phyloP scores from a whole-genome alignment of 2,329 filamentous ascomycete species.

The Clonostachys rosea region DNA sequence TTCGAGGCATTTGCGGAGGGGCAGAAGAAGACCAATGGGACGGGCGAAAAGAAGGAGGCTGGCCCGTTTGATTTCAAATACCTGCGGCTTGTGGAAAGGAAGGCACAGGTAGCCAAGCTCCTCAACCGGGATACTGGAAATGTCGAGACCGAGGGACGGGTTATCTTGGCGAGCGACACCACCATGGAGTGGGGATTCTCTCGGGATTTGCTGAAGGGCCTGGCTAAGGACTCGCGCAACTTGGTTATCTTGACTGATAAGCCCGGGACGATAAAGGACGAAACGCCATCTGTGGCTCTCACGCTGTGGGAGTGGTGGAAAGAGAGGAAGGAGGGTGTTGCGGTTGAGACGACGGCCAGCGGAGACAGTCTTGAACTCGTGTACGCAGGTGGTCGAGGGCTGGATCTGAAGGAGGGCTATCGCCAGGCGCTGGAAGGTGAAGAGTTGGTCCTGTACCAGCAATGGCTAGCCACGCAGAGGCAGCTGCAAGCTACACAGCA shows the following conservation, averaged over 20 bases:
- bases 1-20: constrained; percentile 69
- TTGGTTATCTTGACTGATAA: constrained; percentile 84
- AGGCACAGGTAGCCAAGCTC: constrained; percentile 72
- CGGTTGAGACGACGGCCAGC: constrained; percentile 47
- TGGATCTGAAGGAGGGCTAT: constrained; percentile 57
- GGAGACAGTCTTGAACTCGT: constrained; percentile 62
- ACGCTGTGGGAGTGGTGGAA: constrained; percentile 80
- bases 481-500: constrained; percentile 82
- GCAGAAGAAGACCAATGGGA: constrained; percentile 37
- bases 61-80: constrained; percentile 86
- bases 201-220: constrained; percentile 66
- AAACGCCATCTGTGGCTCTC: constrained; percentile 58
- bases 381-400: constrained; percentile 56
- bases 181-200: constrained; percentile 96
- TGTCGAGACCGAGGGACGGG: constrained; percentile 47
- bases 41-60: constrained; percentile 42
- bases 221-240: constrained; percentile 76
- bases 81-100: constrained; percentile 77
- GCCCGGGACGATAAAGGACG: constrained; percentile 32
- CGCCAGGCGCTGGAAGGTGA: constrained; percentile 66
- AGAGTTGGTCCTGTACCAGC: constrained; percentile 80
- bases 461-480: constrained; percentile 84
- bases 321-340: constrained; percentile 59
- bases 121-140: constrained; percentile 39
- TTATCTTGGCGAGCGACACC: constrained; percentile 87